Evolutionary conservation across 1,139 yeast species (phyloP).

Genomic region (Nakaseomyces nivariensis): DNA sequence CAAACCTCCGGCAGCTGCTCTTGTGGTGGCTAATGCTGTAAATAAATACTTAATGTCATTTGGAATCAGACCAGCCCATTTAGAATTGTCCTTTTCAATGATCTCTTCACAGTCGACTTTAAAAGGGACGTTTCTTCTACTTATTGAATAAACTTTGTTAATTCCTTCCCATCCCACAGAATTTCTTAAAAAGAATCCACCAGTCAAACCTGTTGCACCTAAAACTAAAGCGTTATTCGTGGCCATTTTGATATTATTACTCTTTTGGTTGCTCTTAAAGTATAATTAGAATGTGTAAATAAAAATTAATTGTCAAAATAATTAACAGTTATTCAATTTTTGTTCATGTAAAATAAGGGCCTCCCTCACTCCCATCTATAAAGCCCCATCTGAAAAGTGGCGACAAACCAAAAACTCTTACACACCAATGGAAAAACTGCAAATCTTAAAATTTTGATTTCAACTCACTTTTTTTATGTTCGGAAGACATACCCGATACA

Average conservation of each 20-base stretch:
- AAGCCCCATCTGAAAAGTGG: no score
- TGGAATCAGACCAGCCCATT: slow-evolving; percentile 34
- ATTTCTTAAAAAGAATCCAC: slow-evolving; percentile 37
- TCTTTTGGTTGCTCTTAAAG: neutral
- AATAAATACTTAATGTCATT: slow-evolving; percentile 33
- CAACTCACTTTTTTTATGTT: no score
- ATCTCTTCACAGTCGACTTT: slow-evolving; percentile 2
- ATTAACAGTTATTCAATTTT: no score
- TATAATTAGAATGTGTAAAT: no score
- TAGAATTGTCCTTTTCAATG: slow-evolving; percentile 33
- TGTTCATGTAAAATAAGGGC: no score
- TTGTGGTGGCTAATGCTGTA: slow-evolving; percentile 69
- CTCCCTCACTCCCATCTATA: no score
- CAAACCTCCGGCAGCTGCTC: slow-evolving; percentile 57
- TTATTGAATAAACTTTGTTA: slow-evolving; percentile 35
- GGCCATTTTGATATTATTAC: neutral
- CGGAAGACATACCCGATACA: no score
- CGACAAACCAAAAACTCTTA: no score
- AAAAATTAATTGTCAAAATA: no score
- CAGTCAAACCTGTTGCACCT: slow-evolving; percentile 60
- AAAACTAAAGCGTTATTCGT: slow-evolving; percentile 28
- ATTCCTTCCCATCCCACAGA: slow-evolving; percentile 31
- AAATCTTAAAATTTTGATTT: no score
- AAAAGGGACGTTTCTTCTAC: slow-evolving; percentile 34
- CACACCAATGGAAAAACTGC: no score